Conservation (phyloP, 2,329 filamentous ascomycete species). For the Phialemoniopsis sp. region DNA sequence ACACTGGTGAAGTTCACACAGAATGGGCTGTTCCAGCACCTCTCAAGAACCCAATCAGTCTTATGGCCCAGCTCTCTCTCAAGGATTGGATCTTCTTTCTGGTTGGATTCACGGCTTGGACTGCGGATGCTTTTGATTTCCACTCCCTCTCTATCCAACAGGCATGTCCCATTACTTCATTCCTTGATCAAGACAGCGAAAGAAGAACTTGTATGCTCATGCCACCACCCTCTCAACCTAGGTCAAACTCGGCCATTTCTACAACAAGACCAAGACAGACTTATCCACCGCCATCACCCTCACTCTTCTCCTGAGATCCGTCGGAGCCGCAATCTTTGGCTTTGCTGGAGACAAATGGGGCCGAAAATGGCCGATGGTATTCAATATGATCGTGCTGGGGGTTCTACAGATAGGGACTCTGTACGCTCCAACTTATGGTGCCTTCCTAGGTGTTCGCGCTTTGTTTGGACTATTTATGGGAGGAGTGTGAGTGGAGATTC, state of each 20-base stretch:
- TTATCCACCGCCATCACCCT: slow-evolving; percentile 74
- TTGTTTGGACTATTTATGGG: slow-evolving; percentile 79
- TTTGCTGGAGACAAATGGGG: slow-evolving; percentile 75
- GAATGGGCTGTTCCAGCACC: slow-evolving; percentile 67
- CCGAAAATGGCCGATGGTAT: slow-evolving; percentile 78
- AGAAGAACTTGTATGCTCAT: too few relatives aligned
- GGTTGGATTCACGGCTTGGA: slow-evolving; percentile 73
- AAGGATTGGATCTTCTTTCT: slow-evolving; percentile 73
- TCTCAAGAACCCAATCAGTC: slow-evolving; percentile 65
- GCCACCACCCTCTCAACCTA: too few relatives aligned
- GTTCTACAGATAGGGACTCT: slow-evolving; percentile 71
- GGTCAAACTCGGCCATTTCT: slow-evolving; percentile 58
- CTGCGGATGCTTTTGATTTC: slow-evolving; percentile 80
- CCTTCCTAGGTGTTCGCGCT: slow-evolving; percentile 69
- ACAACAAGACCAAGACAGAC: slow-evolving; percentile 52
- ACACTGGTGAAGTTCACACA: slow-evolving; percentile 59
- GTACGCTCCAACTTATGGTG: slow-evolving; percentile 65
- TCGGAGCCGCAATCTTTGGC: slow-evolving; percentile 74
- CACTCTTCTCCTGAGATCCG: slow-evolving; percentile 68
- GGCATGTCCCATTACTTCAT: too few relatives aligned
- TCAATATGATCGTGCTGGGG: slow-evolving; percentile 64
- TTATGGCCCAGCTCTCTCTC: slow-evolving; percentile 59
- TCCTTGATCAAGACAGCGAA: too few relatives aligned
- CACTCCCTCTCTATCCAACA: slow-evolving; percentile 78
- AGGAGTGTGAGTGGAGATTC: too few relatives aligned